Base-by-base conservation (phyloP, 2,329 filamentous ascomycete genomes). In the Stromatinia cepivora region DNA sequence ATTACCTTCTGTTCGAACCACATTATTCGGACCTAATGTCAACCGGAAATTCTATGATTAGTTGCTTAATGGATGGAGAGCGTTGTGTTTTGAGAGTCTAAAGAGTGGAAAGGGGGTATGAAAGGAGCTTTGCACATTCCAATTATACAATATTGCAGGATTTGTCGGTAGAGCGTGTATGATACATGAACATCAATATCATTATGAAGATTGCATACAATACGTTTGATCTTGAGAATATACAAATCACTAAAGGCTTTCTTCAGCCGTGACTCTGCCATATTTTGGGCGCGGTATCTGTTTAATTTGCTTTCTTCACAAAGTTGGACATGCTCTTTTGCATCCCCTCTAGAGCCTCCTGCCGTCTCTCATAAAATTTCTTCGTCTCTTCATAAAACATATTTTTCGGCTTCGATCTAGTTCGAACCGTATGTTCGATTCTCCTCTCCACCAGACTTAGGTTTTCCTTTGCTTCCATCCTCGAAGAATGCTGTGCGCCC, bases 11-110 rank as follows among this genome's bases (percentile, higher is more conserved):
- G 90, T 99, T 77, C 88, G 95, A 78, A 87, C 91, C 80, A 91
- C 91, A 22, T 85, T 99, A 70, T 99, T 99, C 78, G 95, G 95
- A 71, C 90, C 92, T 84, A 99, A 99, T 84, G 86, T 89, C 76
- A 97, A 98, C 87, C 90, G 95, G 80, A 97, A 91, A 83, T 99
- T 98, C 87, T 92, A 88, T 79, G 94, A 98, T 80, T 99, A 90
- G 83, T 46, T 64, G 52, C 28, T 69, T 58, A 31, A 39, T 63
- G 31, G 39, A 59, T 39, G 46, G 22, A 17, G 45, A 58, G 67
- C 25, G 61, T 53, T 69, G 53, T 58, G 20, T 53, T 66, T 66
- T 45, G 48, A 36, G 46, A 61, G 57, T 46, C 48, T 31, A 52
- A 52, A 53, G 46, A 25, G 54, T 54, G 67, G 64, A 22, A 58